A percentile compares a stretch with the other conserved stretches of the same genome.
Conservation (phyloP, 2,329 filamentous ascomycete species). For the Neopestalotiopsis sp. region DNA sequence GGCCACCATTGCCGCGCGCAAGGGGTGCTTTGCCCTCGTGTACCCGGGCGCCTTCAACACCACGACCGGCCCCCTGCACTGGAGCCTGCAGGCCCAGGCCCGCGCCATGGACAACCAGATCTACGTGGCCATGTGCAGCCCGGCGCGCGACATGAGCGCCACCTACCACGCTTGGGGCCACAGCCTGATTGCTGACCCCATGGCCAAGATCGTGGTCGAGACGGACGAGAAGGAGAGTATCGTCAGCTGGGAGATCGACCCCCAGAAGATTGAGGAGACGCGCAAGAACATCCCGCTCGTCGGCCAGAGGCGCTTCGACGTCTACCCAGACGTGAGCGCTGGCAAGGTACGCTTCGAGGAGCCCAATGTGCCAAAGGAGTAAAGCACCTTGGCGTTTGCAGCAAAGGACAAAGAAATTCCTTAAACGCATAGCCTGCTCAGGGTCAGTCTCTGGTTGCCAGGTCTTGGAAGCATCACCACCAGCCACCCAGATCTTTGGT, state of each 20-base stretch:
- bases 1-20: constrained; percentile 84
- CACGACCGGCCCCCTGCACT: constrained; percentile 91
- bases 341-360: constrained; percentile 50
- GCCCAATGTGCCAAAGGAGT: constrained; percentile 19
- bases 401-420: no score
- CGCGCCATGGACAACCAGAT: constrained; percentile 93
- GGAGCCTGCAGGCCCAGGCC: constrained; percentile 81
- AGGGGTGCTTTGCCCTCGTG: constrained; percentile 84
- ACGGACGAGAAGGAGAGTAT: constrained; percentile 79
- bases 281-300: constrained; percentile 85
- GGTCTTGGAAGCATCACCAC: no score
- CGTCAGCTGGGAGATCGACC: constrained; percentile 73
- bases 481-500: no score
- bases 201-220: constrained; percentile 81
- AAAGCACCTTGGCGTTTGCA: no score
- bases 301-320: constrained; percentile 87
- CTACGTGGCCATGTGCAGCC: constrained; percentile 91
- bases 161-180: constrained; percentile 92
- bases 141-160: constrained; percentile 78
- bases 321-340: constrained; percentile 87
- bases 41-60: constrained; percentile 98
- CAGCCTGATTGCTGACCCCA: constrained; percentile 85
- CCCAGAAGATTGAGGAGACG: constrained; percentile 72
- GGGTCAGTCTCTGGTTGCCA: no score
- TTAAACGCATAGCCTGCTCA: no score